Base-by-base conservation (phyloP, 805 yeast genomes). In the Saccharomycopsis lassenensis region DNA sequence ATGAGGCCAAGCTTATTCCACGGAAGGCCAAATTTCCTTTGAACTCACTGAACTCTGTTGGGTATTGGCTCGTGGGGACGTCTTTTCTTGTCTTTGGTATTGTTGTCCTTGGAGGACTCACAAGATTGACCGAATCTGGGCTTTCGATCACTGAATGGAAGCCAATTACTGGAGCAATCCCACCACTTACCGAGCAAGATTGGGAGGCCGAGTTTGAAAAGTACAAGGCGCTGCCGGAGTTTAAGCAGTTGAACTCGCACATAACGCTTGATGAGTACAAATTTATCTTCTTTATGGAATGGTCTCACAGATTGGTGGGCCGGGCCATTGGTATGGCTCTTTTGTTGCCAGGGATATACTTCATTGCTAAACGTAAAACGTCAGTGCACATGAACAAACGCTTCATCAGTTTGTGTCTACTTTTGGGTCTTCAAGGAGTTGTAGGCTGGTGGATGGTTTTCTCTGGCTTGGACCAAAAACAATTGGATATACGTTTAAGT, bases 371-470 rank as follows among this genome's bases (percentile, higher is more conserved):
- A 3, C 72, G 74, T 27, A 74, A 65, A 45, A 74, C 89, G 7
- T 74, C 86, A 2, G 58, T 71, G 3, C 75, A 74, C 40, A 78
- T 82, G 3, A 77, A 83, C 33, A 62, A 63, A 39, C 69, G 84
- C 47, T 62, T 91, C 11, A 57, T 82, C 15, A 83, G 83, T 2
- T 69, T 91, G 31, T 71, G 94, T 28, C 74, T 68, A 0, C 61
- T 91, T 35, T 66, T 91, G 40, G 99, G 95, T 7, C 61, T 91
- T 32, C 98, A 91, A 63, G 98, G 98, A 36, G 81, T 78, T 36
- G 79, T 91, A 47, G 98, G 98, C 22, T 91, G 98, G 98, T 91
- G 99, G 99, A 91, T 91, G 98, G 98, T 91, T 35, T 76, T 82
- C 50, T 84, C 95, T 7, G 98, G 98, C 21, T 67, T 91, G 38